These are phyloP conservation scores for Thalassiosira sp. DNA, from an alignment of 352 stramenopile species.

Conservation along the genomic window DNA sequence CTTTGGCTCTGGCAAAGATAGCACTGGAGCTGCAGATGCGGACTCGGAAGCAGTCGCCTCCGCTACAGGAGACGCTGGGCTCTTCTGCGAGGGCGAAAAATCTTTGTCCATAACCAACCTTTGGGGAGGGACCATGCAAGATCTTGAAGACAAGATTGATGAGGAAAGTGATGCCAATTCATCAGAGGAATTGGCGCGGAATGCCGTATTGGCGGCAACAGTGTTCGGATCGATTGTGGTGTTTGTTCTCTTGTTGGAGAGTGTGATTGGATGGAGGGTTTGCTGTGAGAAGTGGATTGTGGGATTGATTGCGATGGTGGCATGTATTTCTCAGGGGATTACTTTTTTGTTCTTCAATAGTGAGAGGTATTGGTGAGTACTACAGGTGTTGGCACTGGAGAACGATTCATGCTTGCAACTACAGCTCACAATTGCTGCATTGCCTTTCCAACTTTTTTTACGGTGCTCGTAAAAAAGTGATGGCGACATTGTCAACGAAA, in stretches of 20 bases:
- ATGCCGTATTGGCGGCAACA: constrained; percentile 18
- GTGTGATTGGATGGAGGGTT: constrained; percentile 31
- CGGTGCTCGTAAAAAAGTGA: constrained; percentile 15
- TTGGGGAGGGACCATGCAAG: constrained; percentile 24
- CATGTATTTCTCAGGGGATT: constrained; percentile 31
- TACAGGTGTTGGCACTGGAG: background rate
- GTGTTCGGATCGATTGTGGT: constrained; percentile 23
- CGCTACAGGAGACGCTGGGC: constrained; percentile 13
- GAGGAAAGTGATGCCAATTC: constrained; percentile 26
- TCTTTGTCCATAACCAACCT: constrained; percentile 12
- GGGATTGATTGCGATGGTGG: constrained; percentile 14
- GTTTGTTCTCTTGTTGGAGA: constrained; percentile 28
- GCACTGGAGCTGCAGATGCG: background rate
- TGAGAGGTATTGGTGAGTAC: constrained; percentile 43
- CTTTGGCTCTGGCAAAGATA: background rate
- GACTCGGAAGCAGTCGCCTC: background rate
- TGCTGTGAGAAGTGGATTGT: constrained; percentile 38
- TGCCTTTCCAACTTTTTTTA: background rate
- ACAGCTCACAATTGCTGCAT: background rate
- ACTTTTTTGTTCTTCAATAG: constrained; percentile 50
- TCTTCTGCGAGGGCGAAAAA: constrained; percentile 18
- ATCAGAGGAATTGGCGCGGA: constrained; percentile 41
- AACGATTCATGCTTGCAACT: background rate
- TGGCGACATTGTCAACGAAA: constrained; percentile 48
- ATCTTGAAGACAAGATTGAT: constrained; percentile 21